Evolutionary conservation across 2,329 filamentous ascomycete genomes (phyloP), one percentile per base, ranked within the genome.

Genomic region (Alternaria metachromatica): DNA sequence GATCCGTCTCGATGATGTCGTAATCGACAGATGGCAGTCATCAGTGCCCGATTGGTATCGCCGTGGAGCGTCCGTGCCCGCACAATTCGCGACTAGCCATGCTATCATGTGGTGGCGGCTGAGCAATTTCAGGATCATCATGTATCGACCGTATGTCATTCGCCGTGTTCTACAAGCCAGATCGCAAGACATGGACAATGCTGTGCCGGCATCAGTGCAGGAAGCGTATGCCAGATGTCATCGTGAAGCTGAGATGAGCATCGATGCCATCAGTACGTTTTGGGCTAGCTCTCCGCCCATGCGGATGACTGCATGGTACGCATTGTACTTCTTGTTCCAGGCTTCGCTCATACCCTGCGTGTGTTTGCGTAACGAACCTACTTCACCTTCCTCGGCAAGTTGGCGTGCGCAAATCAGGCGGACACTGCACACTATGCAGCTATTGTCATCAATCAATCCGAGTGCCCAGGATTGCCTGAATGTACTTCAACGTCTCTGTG

Each of bases 331-430:
- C 60, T 76, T 85, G 6, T 86, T 86, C 58, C 84, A 85, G 60
- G 83, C 84, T 0, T 82, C 81, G 3, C 72, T 86, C 15, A 85
- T 86, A 10, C 84, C 83, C 1, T 82, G 80, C 49, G 81, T 85
- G 11, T 85, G 82, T 60, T 76, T 85, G 3, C 81, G 83, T 6
- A 84, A 83, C 57, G 73, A 82, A 6, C 81, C 83, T 0, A 66
- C 70, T 7, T 79, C 81, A 2, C 59, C 73, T 3, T 67, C 78
- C 10, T 81, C 81, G 8, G 44, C 71, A 1, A 78, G 78, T 58
- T 85, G 83, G 83, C 76, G 80, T 9, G 65, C 72, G 2, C 83
- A 85, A 61, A 80, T 85, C 43, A 70, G 67, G 4, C 75, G 70
- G 3, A 80, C 82, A 1, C 69, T 84, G 6, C 68, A 74, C 2